Base-by-base conservation (phyloP, 2,329 filamentous ascomycete species). In the Fusarium incarnatum region DNA sequence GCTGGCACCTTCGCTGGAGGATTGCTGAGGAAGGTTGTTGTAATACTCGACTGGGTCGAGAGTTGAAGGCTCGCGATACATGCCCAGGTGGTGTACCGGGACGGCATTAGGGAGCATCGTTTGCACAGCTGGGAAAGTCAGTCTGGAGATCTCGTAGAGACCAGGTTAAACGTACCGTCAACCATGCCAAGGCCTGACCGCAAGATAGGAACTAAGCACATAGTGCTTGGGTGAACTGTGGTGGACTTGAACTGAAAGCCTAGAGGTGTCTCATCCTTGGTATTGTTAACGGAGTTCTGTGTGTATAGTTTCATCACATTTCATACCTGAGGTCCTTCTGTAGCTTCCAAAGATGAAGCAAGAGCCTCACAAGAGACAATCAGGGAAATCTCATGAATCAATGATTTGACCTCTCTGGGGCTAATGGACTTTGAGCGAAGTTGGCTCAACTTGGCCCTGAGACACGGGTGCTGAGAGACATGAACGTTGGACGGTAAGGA, bases 1-100 rank as follows among this genome's bases (percentile, higher is more conserved):
- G 46, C 82, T 82, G 45, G 82, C 75, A 52, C 53, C 77, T 34
- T 81, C 78, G 67, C 82, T 82, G 47, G 76, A 76, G 41, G 78
- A 72, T 81, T 93, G 91, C 81, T 93, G 91, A 37, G 94, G 94
- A 22, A 98, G 90, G 81, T 97, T 97, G 85, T 98, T 98, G 87
- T 98, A 98, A 87, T 98, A 97, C 82, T 97, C 94, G 62, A 98
- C 94, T 5, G 94, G 94, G 76, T 94, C 89, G 60, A 98, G 90
- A 46, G 93, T 95, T 60, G 89, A 89, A 64, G 92, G 93, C 79
- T 98, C 94, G 77, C 94, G 93, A 86, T 95, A 98, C 77, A 98
- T 91, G 72, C 96, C 95, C 10, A 98, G 91, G 79, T 98, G 95
- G 83, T 98, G 94, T 70, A 98, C 88, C 9, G 94, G 91, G 32